Percentiles rank a stretch among this genome's conserved stretches.
Conservation (phyloP, 1,284 basidiomycete genomes). For the Marasmius oreades region DNA sequence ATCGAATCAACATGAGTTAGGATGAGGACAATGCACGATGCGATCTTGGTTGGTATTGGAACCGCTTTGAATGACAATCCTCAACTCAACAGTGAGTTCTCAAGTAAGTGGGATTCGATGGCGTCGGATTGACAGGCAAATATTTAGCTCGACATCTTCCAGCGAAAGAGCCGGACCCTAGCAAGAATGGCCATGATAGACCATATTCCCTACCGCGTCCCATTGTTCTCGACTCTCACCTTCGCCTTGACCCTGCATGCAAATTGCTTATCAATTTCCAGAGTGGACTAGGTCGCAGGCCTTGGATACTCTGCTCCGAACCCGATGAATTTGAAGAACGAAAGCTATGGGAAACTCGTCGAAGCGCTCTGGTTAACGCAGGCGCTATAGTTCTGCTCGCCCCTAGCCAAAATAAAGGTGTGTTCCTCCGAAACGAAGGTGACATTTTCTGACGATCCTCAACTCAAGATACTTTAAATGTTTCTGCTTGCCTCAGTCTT, state of each 20-base stretch:
- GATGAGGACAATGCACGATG: slow-evolving; percentile 89
- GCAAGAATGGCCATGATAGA: slow-evolving; percentile 21
- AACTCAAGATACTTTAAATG: slow-evolving; percentile 37
- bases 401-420: slow-evolving; percentile 23
- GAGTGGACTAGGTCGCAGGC: slow-evolving; percentile 59
- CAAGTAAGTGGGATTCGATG: not conserved
- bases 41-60: slow-evolving; percentile 87
- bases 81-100: slow-evolving; percentile 78
- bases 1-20: slow-evolving; percentile 32
- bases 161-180: slow-evolving; percentile 23
- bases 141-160: slow-evolving; percentile 56
- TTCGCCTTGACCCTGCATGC: slow-evolving; percentile 66
- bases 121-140: slow-evolving; percentile 3
- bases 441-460: slow-evolving; percentile 10
- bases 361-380: slow-evolving; percentile 41
- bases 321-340: slow-evolving; percentile 15
- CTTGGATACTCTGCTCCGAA: slow-evolving; percentile 68
- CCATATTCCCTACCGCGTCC: slow-evolving; percentile 68
- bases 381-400: slow-evolving; percentile 55
- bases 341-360: slow-evolving; percentile 32
- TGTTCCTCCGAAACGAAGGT: slow-evolving; percentile 4
- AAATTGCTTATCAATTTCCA: slow-evolving; percentile 74
- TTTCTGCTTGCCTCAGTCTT: slow-evolving; percentile 47
- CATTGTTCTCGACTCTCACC: slow-evolving; percentile 76
- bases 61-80: slow-evolving; percentile 93